These are phyloP conservation scores for Apophysomyces ossiformis DNA, from an alignment of 371 early-diverging fungal species.

Conservation along the genomic window DNA sequence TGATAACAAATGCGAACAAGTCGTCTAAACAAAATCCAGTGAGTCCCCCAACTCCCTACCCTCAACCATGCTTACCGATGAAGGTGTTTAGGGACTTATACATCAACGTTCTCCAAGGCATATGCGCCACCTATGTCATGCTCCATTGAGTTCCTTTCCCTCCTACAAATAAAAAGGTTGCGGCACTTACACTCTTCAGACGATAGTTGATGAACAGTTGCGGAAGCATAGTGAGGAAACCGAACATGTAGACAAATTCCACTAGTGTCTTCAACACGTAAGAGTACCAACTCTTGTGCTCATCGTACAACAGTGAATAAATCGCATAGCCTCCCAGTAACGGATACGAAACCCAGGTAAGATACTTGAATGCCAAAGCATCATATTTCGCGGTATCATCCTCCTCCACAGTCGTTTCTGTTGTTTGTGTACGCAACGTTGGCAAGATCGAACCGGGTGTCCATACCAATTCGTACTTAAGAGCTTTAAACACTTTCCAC, in stretches of 20 bases:
- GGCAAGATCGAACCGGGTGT: slow-evolving; percentile 48
- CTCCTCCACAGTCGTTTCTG: slow-evolving; percentile 62
- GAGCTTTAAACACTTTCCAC: slow-evolving; percentile 91
- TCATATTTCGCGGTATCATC: slow-evolving; percentile 87
- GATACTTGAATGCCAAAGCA: slow-evolving; percentile 86
- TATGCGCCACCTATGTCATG: slow-evolving; percentile 74
- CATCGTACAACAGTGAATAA: slow-evolving; percentile 83
- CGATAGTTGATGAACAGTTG: slow-evolving; percentile 94
- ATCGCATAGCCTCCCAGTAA: slow-evolving; percentile 81
- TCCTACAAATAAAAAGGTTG: neutral
- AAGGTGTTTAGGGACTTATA: slow-evolving; percentile 95
- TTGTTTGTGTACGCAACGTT: slow-evolving; percentile 33
- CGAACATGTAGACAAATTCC: slow-evolving; percentile 85
- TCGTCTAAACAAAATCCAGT: slow-evolving; percentile 63
- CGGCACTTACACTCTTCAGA: slow-evolving; percentile 79
- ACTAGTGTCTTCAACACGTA: slow-evolving; percentile 87
- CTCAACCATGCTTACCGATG: slow-evolving; percentile 47
- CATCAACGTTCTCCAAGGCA: slow-evolving; percentile 94
- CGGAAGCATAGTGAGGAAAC: slow-evolving; percentile 93
- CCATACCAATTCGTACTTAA: slow-evolving; percentile 65
- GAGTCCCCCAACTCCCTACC: neutral
- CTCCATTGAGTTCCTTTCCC: neutral
- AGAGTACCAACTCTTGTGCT: slow-evolving; percentile 94
- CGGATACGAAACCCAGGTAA: slow-evolving; percentile 82
- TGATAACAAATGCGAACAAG: slow-evolving; percentile 93